These are phyloP conservation scores for Colletotrichum shisoi DNA, from an alignment of 2,329 filamentous ascomycete species.

Conservation along the genomic window DNA sequence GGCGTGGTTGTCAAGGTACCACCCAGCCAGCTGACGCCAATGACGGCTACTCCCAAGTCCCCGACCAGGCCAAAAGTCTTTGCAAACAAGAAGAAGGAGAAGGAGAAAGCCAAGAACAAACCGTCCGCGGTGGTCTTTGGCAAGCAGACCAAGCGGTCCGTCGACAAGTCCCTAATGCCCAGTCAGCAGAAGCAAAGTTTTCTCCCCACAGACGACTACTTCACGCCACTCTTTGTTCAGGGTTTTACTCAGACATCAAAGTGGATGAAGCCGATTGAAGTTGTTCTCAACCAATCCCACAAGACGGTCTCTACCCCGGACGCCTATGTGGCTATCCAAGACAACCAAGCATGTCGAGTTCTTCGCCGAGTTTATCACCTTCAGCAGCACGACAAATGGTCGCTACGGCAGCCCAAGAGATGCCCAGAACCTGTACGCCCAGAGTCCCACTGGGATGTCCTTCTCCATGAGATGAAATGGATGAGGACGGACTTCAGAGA, in stretches of 20 bases:
- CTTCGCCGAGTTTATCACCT: slow-evolving; percentile 87
- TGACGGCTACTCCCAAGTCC: slow-evolving; percentile 57
- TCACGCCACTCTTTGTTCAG: slow-evolving; percentile 68
- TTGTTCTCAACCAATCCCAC: slow-evolving; percentile 80
- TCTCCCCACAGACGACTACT: slow-evolving; percentile 68
- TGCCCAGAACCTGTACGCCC: slow-evolving; percentile 80
- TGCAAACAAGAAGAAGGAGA: slow-evolving; percentile 59
- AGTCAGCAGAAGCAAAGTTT: slow-evolving; percentile 53
- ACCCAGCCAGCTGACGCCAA: slow-evolving; percentile 51
- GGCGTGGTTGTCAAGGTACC: slow-evolving; percentile 43
- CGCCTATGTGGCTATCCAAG: slow-evolving; percentile 81
- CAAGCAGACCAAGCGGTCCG: slow-evolving; percentile 63
- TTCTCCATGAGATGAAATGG: slow-evolving; percentile 94
- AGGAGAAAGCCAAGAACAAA: slow-evolving; percentile 68
- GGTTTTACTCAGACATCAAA: slow-evolving; percentile 63
- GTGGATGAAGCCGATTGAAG: slow-evolving; percentile 71
- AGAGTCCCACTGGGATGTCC: slow-evolving; percentile 81
- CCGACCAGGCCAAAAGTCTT: slow-evolving; percentile 46
- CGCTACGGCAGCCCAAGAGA: slow-evolving; percentile 85
- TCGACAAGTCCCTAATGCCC: slow-evolving; percentile 57
- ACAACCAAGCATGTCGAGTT: slow-evolving; percentile 87
- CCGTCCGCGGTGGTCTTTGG: slow-evolving; percentile 81
- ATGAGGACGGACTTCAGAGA: slow-evolving; percentile 96
- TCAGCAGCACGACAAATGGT: slow-evolving; percentile 92
- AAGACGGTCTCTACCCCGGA: slow-evolving; percentile 91